Evolutionary conservation across 257 asterid genomes (phyloP).

Genomic region (Voacanga thouarsii): DNA sequence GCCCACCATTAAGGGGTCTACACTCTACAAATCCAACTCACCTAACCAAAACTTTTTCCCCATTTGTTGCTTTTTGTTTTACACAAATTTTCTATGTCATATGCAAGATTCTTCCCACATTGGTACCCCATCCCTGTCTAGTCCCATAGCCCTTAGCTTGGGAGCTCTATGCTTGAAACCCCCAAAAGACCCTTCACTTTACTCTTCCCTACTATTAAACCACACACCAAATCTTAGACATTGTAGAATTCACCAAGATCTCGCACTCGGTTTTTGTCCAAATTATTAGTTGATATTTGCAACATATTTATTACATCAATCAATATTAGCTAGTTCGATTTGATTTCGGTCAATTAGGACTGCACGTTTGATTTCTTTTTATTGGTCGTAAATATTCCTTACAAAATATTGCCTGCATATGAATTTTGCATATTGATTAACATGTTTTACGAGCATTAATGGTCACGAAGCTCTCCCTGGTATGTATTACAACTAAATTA

Average conservation of each 20-base stretch:
- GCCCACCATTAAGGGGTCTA: conserved; percentile 54
- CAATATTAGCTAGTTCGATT: background rate
- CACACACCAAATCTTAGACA: background rate
- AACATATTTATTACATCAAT: background rate
- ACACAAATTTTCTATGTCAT: background rate
- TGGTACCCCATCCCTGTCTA: background rate
- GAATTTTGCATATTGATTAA: background rate
- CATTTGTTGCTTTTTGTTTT: conserved; percentile 13
- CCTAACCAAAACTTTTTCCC: conserved; percentile 26
- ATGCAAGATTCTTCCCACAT: conserved; percentile 21
- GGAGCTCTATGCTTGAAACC: background rate
- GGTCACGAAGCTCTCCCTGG: background rate
- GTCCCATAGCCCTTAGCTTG: background rate
- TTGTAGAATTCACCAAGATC: background rate
- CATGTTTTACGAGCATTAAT: background rate
- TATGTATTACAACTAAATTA: conserved; percentile 5
- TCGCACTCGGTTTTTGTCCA: no score
- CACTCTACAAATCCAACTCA: conserved; percentile 31
- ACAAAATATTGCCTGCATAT: background rate
- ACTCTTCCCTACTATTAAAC: background rate
- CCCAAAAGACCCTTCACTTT: background rate
- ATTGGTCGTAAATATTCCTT: background rate
- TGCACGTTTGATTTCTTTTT: background rate
- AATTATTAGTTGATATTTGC: background rate
- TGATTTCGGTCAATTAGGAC: background rate